These are phyloP conservation scores for Brassica cretica DNA, from an alignment of 345 rosid species.

Conservation along the genomic window DNA sequence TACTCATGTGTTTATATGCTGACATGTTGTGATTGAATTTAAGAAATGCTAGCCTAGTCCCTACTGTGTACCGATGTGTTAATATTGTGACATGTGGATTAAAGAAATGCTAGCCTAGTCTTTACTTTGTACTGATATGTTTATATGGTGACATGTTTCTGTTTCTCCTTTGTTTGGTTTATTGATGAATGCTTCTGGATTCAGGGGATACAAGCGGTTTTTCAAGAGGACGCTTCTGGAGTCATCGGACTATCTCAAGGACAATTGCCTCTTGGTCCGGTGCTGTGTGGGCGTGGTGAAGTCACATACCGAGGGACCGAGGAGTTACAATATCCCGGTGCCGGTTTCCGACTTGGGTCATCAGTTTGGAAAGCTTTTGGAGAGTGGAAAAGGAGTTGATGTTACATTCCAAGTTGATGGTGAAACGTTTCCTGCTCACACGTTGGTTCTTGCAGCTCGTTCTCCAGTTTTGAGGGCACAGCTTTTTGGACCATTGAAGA, in stretches of 20 bases:
- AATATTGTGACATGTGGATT: not conserved
- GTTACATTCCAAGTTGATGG: conserved; percentile 64
- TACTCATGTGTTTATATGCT: too few species aligned
- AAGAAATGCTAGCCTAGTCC: conserved; percentile 7
- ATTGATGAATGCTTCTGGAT: conserved; percentile 4
- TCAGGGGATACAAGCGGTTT: conserved; percentile 88
- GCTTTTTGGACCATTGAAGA: conserved; percentile 73
- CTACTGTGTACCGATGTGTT: not conserved
- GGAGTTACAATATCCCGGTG: conserved; percentile 54
- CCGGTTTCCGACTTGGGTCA: conserved; percentile 64
- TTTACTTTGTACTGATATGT: not conserved
- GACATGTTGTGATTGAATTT: not conserved
- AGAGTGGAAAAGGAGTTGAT: conserved; percentile 58
- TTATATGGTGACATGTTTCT: not conserved
- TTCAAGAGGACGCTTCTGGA: conserved; percentile 67
- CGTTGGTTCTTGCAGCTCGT: conserved; percentile 69
- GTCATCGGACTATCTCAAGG: conserved; percentile 72
- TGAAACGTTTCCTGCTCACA: conserved; percentile 69
- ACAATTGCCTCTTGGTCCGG: conserved; percentile 63
- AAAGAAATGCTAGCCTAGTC: not conserved
- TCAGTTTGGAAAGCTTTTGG: conserved; percentile 61
- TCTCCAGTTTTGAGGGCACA: conserved; percentile 87
- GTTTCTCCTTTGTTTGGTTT: not conserved
- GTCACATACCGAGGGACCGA: conserved; percentile 73
- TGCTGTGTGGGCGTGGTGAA: conserved; percentile 84